phyloP scores from a whole-genome alignment of 164 flowering plant species.

The Chloranthus sessilifolius region DNA sequence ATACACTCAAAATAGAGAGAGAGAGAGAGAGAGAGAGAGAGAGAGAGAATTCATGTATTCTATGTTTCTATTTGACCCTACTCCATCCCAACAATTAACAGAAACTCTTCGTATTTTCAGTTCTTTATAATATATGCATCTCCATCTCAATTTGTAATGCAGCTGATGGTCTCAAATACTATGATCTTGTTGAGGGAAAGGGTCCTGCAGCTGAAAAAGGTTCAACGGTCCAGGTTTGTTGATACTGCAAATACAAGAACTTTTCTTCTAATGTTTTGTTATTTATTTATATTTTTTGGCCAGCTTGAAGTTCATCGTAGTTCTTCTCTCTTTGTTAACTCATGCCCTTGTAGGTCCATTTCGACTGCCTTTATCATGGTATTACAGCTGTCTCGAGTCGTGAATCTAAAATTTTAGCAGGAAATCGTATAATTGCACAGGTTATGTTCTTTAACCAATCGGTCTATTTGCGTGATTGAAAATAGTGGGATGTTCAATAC shows the following conservation, averaged over 20 bases:
- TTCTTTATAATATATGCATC: not conserved
- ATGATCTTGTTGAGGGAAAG: slow-evolving; percentile 79
- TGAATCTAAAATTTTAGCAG: slow-evolving; percentile 88
- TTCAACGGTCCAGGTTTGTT: slow-evolving; percentile 65
- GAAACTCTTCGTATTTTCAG: no score
- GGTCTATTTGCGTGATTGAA: no score
- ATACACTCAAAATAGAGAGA: no score
- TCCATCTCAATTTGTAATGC: slow-evolving; percentile 22
- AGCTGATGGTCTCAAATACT: slow-evolving; percentile 89
- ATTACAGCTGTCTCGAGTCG: slow-evolving; percentile 87
- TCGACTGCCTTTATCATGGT: slow-evolving; percentile 83
- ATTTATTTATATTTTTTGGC: no score
- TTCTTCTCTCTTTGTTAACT: not conserved
- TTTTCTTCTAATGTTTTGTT: not conserved
- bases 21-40: no score
- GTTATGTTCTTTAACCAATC: slow-evolving; percentile 28
- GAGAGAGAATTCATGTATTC: no score
- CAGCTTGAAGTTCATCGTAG: no score
- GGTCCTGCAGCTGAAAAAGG: slow-evolving; percentile 81
- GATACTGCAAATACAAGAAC: slow-evolving; percentile 3
- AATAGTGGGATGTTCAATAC: no score
- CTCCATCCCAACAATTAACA: no score
- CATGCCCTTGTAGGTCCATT: slow-evolving; percentile 60
- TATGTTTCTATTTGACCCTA: no score
- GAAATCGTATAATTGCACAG: slow-evolving; percentile 89